Percentiles rank a stretch among this genome's conserved stretches.
Evolutionary conservation across 306 rosid species (phyloP).

Genomic region (Fragaria iinumae): DNA sequence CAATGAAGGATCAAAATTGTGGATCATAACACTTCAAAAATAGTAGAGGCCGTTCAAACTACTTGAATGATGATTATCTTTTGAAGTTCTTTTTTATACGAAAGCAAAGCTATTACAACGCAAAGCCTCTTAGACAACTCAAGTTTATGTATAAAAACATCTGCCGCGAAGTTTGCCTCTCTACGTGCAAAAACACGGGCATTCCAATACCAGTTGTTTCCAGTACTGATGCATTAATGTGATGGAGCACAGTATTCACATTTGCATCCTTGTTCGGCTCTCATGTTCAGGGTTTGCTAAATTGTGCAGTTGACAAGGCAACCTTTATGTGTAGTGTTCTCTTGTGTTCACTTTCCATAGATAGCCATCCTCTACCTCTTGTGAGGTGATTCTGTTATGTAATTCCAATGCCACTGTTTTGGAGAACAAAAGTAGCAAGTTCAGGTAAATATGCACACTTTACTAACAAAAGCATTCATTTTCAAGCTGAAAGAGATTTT

Average conservation of each 20-base stretch:
- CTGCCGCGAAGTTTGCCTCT: too few relatives aligned
- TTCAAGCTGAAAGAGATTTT: background rate
- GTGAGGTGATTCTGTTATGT: background rate
- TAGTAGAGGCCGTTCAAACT: too few relatives aligned
- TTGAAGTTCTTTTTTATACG: too few relatives aligned
- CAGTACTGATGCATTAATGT: slow-evolving; percentile 24
- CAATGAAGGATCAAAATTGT: too few relatives aligned
- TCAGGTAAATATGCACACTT: background rate
- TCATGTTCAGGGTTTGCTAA: background rate
- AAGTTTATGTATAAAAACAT: too few relatives aligned
- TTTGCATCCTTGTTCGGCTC: background rate
- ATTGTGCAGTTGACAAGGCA: slow-evolving; percentile 2
- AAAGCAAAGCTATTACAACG: too few relatives aligned
- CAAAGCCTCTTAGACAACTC: too few relatives aligned
- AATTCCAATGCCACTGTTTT: background rate
- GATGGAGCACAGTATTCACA: background rate
- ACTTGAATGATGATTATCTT: too few relatives aligned
- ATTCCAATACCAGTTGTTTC: slow-evolving; percentile 33
- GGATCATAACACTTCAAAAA: too few relatives aligned
- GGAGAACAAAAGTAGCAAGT: background rate
- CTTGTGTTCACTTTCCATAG: background rate
- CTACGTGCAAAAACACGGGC: too few relatives aligned
- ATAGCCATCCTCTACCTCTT: background rate
- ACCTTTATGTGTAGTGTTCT: background rate
- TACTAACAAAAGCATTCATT: background rate